These are phyloP conservation scores for Eucalyptus marginata DNA, from an alignment of 345 rosid species.

Conservation along the genomic window DNA sequence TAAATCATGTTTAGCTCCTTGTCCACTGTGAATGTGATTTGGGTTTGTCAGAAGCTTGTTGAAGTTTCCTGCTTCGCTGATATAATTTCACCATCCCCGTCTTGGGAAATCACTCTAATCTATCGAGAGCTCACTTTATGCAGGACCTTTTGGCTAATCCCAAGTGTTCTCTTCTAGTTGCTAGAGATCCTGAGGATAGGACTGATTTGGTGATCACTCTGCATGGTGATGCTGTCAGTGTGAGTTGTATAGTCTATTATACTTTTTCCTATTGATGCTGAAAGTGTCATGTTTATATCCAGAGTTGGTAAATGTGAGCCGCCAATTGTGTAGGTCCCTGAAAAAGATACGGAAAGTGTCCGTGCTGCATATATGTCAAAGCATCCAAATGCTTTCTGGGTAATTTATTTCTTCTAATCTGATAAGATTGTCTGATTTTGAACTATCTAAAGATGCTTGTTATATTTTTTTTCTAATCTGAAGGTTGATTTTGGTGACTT, in stretches of 20 bases:
- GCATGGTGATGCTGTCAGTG: slow-evolving; percentile 80
- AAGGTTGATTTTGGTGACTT: slow-evolving; percentile 99
- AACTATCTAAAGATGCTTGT: not conserved
- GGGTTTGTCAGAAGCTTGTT: not conserved
- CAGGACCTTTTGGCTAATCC: slow-evolving; percentile 80
- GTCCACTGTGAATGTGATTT: not conserved
- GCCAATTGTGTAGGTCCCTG: slow-evolving; percentile 42
- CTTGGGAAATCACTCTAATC: not conserved
- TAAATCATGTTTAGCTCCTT: not conserved
- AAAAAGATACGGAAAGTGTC: slow-evolving; percentile 41
- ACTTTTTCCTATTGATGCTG: not conserved
- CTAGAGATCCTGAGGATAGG: slow-evolving; percentile 83
- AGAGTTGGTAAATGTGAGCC: not conserved
- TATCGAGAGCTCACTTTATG: not conserved
- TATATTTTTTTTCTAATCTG: not conserved
- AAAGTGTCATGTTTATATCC: not conserved
- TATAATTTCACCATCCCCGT: not conserved
- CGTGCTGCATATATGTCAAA: slow-evolving; percentile 75
- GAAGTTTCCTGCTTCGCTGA: not conserved
- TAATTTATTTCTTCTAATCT: slow-evolving; percentile 12
- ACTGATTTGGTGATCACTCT: slow-evolving; percentile 73
- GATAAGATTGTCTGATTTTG: not conserved
- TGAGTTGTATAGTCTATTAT: slow-evolving; percentile 12
- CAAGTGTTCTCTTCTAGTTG: slow-evolving; percentile 80
- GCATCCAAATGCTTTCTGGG: slow-evolving; percentile 96